A percentile compares a stretch with the other conserved stretches of the same genome.
Evolutionary conservation across 176 grass and related monocot species (phyloP).

Genomic region (Dactylis glomerata): DNA sequence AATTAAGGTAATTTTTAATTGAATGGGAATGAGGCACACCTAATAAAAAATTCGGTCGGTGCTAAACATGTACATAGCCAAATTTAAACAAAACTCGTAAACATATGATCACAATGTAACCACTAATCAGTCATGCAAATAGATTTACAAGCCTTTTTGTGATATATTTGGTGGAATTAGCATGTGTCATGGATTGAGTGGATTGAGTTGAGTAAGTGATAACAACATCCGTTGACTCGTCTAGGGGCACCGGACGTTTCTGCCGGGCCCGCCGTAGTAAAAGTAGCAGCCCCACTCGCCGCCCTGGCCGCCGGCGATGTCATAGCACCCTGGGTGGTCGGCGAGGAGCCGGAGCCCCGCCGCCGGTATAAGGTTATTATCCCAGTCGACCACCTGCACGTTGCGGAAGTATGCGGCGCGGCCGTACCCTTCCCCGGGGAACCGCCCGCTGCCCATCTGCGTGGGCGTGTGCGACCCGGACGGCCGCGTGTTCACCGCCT

Average conservation of each 20-base stretch:
- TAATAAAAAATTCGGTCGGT: no score
- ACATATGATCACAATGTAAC: background rate
- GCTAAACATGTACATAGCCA: background rate
- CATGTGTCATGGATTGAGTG: background rate
- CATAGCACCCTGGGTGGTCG: constrained; percentile 65
- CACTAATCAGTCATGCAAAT: background rate
- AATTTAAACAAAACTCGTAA: background rate
- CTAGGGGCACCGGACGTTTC: constrained; percentile 59
- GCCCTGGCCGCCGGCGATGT: constrained; percentile 64
- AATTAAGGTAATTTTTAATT: no score
- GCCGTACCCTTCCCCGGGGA: constrained; percentile 52
- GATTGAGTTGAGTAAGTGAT: background rate
- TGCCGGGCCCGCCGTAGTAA: constrained; percentile 82
- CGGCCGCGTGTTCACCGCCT: constrained; percentile 66
- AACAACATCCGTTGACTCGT: background rate
- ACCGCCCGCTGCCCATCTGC: constrained; percentile 80
- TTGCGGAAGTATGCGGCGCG: constrained; percentile 75
- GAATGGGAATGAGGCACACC: no score
- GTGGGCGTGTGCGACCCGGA: constrained; percentile 66
- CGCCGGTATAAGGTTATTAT: constrained; percentile 63
- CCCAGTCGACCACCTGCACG: constrained; percentile 80
- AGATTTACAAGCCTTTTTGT: background rate
- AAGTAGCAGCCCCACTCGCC: constrained; percentile 74
- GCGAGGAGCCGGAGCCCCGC: constrained; percentile 59
- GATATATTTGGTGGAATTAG: constrained; percentile 10